Percentiles rank a stretch among this genome's conserved stretches.
These are phyloP conservation scores for Pyricularia grisea DNA, from an alignment of 2,329 filamentous ascomycete genomes.

Conservation along the genomic window DNA sequence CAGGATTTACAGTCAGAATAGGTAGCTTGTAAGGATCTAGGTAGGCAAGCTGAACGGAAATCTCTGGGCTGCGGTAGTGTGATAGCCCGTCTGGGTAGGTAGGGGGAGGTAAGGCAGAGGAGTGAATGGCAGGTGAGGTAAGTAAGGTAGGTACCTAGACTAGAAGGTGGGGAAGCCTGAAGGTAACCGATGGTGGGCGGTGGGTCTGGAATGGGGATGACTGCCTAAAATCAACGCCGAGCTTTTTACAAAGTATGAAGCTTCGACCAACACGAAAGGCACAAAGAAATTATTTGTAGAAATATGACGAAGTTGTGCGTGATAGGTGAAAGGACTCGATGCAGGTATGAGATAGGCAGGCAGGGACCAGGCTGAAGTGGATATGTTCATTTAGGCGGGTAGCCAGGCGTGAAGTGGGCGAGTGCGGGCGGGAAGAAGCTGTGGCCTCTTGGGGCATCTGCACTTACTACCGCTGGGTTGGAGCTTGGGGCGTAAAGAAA, in stretches of 20 bases:
- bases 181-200: not conserved
- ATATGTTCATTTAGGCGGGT: not conserved
- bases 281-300: not conserved
- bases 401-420: not conserved
- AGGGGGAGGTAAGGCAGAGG: not conserved
- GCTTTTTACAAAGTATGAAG: not conserved
- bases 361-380: not conserved
- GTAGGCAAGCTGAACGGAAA: not conserved
- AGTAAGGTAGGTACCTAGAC: not conserved
- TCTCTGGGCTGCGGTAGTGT: not conserved
- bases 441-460: not conserved
- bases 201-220: not conserved
- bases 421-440: not conserved
- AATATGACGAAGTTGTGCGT: not conserved
- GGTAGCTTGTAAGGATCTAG: not conserved
- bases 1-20: not conserved
- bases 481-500: constrained; percentile 1
- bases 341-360: not conserved
- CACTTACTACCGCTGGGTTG: not conserved
- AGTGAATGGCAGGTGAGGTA: not conserved
- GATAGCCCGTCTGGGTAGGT: not conserved
- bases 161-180: constrained; percentile 1
- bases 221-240: not conserved
- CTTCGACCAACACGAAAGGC: not conserved
- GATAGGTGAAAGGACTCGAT: not conserved